Percentiles rank a stretch among this genome's conserved stretches.
Conservation (phyloP, 306 rosid species). For the Gillenia trifoliata region DNA sequence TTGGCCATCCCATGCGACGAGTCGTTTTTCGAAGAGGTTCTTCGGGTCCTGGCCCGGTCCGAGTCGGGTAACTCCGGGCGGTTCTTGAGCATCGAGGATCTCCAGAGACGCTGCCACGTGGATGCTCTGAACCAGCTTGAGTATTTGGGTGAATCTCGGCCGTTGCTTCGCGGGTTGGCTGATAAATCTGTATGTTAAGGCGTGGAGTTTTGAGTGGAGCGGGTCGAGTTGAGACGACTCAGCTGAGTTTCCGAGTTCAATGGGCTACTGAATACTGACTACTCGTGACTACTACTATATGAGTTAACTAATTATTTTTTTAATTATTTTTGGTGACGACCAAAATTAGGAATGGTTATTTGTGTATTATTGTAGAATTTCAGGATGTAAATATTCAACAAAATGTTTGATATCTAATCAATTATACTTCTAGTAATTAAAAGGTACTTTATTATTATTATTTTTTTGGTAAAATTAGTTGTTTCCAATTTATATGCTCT, state of each 20-base stretch:
- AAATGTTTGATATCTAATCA: not conserved
- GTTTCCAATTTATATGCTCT: not conserved
- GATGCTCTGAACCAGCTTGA: slow-evolving; percentile 35
- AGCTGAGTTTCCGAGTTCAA: not conserved
- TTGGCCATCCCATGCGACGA: slow-evolving; percentile 82
- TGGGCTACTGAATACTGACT: not conserved
- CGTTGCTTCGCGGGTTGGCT: slow-evolving; percentile 49
- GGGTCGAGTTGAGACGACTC: not conserved
- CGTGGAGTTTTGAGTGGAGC: not conserved
- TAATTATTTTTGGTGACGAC: not conserved
- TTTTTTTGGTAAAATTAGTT: not conserved
- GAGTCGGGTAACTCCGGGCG: slow-evolving; percentile 33
- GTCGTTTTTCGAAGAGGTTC: slow-evolving; percentile 57
- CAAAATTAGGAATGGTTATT: not conserved
- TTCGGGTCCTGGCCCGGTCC: slow-evolving; percentile 45
- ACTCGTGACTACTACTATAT: not conserved
- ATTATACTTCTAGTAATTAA: not conserved
- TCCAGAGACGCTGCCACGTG: slow-evolving; percentile 59
- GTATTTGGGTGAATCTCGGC: slow-evolving; percentile 53
- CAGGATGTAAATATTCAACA: not conserved
- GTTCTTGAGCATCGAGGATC: slow-evolving; percentile 29
- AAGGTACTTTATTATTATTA: not conserved
- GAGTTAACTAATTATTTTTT: not conserved
- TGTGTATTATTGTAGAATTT: not conserved
- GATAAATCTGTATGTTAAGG: slow-evolving; percentile 36